Conservation (phyloP, 2,329 filamentous ascomycete species). For the Diaporthe vexans region DNA sequence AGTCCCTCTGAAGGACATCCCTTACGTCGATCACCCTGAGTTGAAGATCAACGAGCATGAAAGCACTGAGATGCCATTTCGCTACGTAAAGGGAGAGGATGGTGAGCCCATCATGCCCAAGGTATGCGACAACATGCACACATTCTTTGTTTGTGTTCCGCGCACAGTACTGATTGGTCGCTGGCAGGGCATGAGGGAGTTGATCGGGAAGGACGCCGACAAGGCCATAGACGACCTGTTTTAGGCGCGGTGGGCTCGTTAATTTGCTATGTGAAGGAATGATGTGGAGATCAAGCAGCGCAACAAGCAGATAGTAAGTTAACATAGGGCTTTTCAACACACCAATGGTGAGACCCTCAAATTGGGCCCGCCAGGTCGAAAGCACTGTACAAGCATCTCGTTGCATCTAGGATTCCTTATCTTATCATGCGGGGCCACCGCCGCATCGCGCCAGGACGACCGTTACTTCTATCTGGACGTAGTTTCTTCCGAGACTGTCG, state of each 20-base stretch:
- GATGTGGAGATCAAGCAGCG: neutral
- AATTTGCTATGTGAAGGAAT: neutral
- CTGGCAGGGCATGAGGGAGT: slow-evolving; percentile 89
- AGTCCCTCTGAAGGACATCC: slow-evolving; percentile 84
- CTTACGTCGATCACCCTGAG: slow-evolving; percentile 90
- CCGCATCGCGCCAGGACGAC: slow-evolving; percentile 4
- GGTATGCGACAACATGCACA: slow-evolving; percentile 63
- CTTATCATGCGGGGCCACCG: slow-evolving; percentile 40
- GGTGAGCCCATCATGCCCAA: slow-evolving; percentile 92
- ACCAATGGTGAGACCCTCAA: slow-evolving; percentile 21
- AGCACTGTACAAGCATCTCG: neutral
- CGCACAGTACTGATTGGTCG: slow-evolving; percentile 45
- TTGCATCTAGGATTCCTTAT: slow-evolving; percentile 19
- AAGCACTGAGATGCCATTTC: slow-evolving; percentile 97
- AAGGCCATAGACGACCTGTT: slow-evolving; percentile 91
- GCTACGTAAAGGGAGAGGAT: slow-evolving; percentile 84
- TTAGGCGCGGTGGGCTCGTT: slow-evolving; percentile 53
- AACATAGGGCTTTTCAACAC: neutral
- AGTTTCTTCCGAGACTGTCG: neutral
- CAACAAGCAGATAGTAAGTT: slow-evolving; percentile 18
- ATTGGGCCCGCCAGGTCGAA: neutral
- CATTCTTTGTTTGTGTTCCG: neutral
- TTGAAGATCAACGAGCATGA: slow-evolving; percentile 92
- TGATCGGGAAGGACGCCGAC: slow-evolving; percentile 94
- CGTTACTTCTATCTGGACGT: slow-evolving; percentile 3